Evolutionary conservation across 2,329 filamentous ascomycete species (phyloP).

Genomic region (Stachybotrys chartarum): DNA sequence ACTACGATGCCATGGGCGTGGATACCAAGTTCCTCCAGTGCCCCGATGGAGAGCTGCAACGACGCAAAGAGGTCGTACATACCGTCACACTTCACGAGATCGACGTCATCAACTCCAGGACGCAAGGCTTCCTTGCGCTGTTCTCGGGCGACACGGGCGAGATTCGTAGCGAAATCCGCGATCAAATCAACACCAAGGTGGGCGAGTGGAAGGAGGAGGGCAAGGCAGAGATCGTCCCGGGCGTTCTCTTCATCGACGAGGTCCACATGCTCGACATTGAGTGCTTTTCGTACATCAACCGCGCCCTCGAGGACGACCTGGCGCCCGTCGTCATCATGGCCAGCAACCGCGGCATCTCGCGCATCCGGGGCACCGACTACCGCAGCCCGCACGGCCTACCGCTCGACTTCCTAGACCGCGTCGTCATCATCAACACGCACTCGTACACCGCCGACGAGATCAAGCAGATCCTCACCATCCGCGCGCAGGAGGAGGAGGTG

Average conservation of each 20-base stretch:
- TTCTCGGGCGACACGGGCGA: constrained; percentile 98
- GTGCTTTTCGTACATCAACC: constrained; percentile 98
- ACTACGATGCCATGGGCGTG: constrained; percentile 98
- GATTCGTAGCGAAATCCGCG: constrained; percentile 92
- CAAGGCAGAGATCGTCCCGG: constrained; percentile 95
- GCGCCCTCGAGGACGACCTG: constrained; percentile 87
- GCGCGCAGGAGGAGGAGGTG: constrained; percentile 92
- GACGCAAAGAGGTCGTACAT: constrained; percentile 93
- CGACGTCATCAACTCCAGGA: constrained; percentile 97
- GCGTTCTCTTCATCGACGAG: constrained; percentile 96
- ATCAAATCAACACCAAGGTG: constrained; percentile 99
- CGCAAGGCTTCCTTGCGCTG: constrained; percentile 94
- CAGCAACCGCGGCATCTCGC: constrained; percentile 86
- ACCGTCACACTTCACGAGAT: constrained; percentile 97
- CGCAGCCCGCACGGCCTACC: constrained; percentile 88
- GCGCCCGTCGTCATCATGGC: constrained; percentile 99
- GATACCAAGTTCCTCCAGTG: constrained; percentile 98
- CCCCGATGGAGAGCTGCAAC: constrained; percentile 94
- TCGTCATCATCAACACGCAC: constrained; percentile 93
- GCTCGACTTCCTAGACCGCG: constrained; percentile 90
- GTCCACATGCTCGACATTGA: constrained; percentile 99
- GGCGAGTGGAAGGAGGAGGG: constrained; percentile 99
- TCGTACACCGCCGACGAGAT: constrained; percentile 79
- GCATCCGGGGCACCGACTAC: constrained; percentile 90
- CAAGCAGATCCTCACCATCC: constrained; percentile 83